A percentile compares a stretch with the other conserved stretches of the same genome.
Evolutionary conservation across 2,329 filamentous ascomycete species (phyloP).

Genomic region (Aspergillus pseudoviridinutans): DNA sequence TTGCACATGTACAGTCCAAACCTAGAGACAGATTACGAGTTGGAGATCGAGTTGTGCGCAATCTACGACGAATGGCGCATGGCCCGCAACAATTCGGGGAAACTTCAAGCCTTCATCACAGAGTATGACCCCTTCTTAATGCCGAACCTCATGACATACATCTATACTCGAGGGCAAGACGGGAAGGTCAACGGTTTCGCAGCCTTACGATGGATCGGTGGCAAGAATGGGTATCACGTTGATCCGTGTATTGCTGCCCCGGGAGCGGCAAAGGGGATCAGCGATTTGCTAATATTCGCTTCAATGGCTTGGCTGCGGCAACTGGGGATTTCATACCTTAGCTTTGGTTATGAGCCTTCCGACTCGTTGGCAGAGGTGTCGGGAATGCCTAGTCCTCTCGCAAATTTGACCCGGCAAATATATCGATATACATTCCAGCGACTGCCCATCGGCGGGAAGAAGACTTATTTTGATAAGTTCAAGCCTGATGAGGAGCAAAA

Average conservation of each 20-base stretch:
- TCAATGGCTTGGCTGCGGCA: constrained; percentile 37
- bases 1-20: neutral
- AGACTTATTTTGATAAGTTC: constrained; percentile 40
- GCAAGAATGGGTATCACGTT: constrained; percentile 38
- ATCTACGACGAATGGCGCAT: neutral
- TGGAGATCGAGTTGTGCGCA: neutral
- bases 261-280: constrained; percentile 34
- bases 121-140: constrained; percentile 26
- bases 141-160: constrained; percentile 38
- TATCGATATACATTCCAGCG: constrained; percentile 31
- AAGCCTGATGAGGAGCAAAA: constrained; percentile 30
- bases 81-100: neutral
- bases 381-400: constrained; percentile 27
- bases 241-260: constrained; percentile 38
- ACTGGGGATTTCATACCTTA: constrained; percentile 31
- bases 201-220: constrained; percentile 35
- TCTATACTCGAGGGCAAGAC: constrained; percentile 32
- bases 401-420: constrained; percentile 25
- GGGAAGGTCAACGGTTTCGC: constrained; percentile 36
- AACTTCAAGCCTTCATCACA: constrained; percentile 3
- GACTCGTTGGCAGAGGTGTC: constrained; percentile 28
- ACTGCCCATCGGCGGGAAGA: constrained; percentile 37
- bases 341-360: constrained; percentile 38
- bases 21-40: neutral
- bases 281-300: constrained; percentile 35